phyloP scores from a whole-genome alignment of 257 asterid species.

The Capsicum pubescens region DNA sequence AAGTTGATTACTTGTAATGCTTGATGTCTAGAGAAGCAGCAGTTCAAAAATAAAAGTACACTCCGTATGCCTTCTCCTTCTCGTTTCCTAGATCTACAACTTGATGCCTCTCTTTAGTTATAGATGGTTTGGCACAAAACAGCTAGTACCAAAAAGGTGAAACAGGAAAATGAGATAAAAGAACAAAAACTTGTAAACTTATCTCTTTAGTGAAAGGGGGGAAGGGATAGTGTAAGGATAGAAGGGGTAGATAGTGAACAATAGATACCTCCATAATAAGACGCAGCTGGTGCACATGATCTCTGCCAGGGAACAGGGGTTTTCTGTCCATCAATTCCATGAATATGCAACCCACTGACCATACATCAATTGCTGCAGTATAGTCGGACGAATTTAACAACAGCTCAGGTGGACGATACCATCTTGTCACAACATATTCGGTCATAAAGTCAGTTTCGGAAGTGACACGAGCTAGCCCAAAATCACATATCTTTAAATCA shows the following conservation, averaged over 20 bases:
- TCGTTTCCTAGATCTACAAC: background rate
- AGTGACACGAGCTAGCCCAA: conserved; percentile 95
- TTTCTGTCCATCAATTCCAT: conserved; percentile 98
- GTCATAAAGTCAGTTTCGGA: conserved; percentile 97
- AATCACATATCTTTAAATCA: conserved; percentile 96
- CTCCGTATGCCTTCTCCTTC: background rate
- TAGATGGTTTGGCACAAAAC: background rate
- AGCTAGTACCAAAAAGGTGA: conserved; percentile 10
- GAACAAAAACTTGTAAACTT: background rate
- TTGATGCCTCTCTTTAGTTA: background rate
- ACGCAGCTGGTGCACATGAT: conserved; percentile 95
- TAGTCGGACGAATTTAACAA: conserved; percentile 92
- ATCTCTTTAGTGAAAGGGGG: background rate
- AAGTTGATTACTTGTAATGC: background rate
- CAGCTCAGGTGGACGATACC: conserved; percentile 96
- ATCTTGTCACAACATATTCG: conserved; percentile 96
- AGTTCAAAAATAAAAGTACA: background rate
- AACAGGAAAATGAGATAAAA: background rate
- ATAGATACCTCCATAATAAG: conserved; percentile 87
- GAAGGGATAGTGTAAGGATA: background rate
- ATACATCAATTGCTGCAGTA: conserved; percentile 95
- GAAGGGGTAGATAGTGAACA: background rate
- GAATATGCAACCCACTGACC: conserved; percentile 99
- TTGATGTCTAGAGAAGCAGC: background rate
- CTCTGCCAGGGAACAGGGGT: conserved; percentile 96